phyloP scores from a whole-genome alignment of 148 eudicot species.

The Spergularia marina region DNA sequence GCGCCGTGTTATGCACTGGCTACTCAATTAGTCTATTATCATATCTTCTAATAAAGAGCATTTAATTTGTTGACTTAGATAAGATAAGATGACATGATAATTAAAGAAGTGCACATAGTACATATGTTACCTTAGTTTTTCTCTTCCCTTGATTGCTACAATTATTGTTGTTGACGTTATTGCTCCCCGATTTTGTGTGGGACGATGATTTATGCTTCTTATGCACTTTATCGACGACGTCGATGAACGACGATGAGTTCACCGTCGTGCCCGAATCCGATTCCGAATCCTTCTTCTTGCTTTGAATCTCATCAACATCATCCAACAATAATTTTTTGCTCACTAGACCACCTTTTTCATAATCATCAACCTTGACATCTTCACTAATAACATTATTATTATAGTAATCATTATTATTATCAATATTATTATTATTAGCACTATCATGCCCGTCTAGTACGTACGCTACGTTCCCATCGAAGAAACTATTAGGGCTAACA shows the following conservation, averaged over 20 bases:
- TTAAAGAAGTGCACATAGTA: no score
- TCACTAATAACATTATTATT: background rate
- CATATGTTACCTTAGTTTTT: constrained; percentile 38
- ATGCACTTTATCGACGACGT: constrained; percentile 18
- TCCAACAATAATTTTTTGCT: background rate
- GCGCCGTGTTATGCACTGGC: no score
- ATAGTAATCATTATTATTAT: background rate
- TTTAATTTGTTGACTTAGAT: no score
- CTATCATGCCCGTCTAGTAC: constrained; percentile 10
- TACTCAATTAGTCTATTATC: no score
- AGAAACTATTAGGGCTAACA: constrained; percentile 25
- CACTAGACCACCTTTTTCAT: background rate
- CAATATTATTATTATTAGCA: constrained; percentile 5
- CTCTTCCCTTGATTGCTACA: constrained; percentile 31
- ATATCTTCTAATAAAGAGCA: no score
- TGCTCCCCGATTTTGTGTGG: constrained; percentile 12
- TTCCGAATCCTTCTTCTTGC: constrained; percentile 16
- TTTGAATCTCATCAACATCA: constrained; percentile 21
- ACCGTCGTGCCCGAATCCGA: background rate
- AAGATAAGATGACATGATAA: no score
- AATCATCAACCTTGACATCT: constrained; percentile 3
- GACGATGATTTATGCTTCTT: constrained; percentile 31
- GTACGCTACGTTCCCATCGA: constrained; percentile 20
- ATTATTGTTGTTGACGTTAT: constrained; percentile 11
- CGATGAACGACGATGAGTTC: constrained; percentile 18